Conservation (phyloP, 306 rosid species). For the Crataegus laevigata region DNA sequence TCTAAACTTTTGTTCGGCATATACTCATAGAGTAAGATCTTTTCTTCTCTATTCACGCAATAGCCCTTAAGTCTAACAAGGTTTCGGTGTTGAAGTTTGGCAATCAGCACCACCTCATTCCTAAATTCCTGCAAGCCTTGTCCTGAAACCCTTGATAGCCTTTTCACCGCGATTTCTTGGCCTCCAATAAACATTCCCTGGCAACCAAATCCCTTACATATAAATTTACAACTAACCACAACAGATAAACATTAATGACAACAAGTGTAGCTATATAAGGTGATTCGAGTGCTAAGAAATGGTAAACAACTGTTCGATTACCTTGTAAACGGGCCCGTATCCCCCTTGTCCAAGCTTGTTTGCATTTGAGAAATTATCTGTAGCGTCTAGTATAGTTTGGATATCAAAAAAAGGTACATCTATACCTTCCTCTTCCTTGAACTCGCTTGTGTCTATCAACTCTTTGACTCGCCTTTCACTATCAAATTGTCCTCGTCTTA, state of each 20-base stretch:
- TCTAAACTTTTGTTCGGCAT: conserved; percentile 79
- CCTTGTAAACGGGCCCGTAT: conserved; percentile 68
- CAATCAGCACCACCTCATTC: conserved; percentile 72
- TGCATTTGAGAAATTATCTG: conserved; percentile 38
- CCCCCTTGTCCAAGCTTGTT: conserved; percentile 71
- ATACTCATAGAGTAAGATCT: conserved; percentile 64
- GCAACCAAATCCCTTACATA: background rate
- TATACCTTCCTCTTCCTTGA: conserved; percentile 41
- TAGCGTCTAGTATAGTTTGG: conserved; percentile 46
- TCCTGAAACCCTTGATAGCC: conserved; percentile 73
- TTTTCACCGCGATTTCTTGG: conserved; percentile 65
- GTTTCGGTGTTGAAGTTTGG: conserved; percentile 76
- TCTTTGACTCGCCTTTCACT: conserved; percentile 24
- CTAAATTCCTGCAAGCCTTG: conserved; percentile 75
- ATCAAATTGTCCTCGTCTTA: conserved; percentile 12
- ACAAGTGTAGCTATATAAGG: background rate
- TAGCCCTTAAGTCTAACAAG: conserved; percentile 73
- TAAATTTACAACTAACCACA: background rate
- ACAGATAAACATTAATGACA: background rate
- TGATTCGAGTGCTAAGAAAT: no score
- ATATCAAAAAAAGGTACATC: conserved; percentile 51
- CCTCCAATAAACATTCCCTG: conserved; percentile 63
- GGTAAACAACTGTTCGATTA: background rate
- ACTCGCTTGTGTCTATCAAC: conserved; percentile 31
- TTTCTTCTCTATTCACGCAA: conserved; percentile 72